Percentiles rank a stretch among this genome's conserved stretches.
Conservation (phyloP, 176 grass and related monocot genomes). For the Neostapfia colusana region DNA sequence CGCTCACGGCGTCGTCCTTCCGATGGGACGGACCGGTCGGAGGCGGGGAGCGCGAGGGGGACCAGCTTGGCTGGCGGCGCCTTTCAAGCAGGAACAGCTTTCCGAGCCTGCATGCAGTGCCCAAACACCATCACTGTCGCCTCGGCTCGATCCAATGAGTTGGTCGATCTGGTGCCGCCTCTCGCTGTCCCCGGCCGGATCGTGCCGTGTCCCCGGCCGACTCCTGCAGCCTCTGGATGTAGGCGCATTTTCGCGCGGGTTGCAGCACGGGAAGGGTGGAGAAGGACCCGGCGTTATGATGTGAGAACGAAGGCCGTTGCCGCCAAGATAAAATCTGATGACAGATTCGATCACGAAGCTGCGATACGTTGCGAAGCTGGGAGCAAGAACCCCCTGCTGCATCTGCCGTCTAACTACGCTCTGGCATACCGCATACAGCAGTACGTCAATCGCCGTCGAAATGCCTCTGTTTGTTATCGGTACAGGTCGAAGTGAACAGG, state of each 20-base stretch:
- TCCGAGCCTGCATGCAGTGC: conserved; percentile 12
- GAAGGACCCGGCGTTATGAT: conserved; percentile 9
- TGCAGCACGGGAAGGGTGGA: background rate
- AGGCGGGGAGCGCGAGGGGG: background rate
- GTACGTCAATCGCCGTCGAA: too few species aligned
- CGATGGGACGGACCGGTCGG: background rate
- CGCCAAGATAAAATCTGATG: background rate
- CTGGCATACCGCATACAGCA: too few species aligned
- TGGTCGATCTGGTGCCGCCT: background rate
- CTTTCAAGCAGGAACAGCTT: background rate
- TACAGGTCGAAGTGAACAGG: too few species aligned
- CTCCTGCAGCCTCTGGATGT: too few species aligned
- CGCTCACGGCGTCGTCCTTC: conserved; percentile 23
- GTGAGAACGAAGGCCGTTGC: background rate
- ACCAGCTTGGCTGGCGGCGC: background rate
- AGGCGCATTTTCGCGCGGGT: background rate
- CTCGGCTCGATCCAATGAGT: conserved; percentile 26
- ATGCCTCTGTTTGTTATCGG: too few species aligned
- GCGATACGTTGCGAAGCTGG: background rate
- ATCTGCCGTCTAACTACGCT: background rate
- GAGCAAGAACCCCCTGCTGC: background rate
- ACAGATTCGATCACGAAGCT: background rate
- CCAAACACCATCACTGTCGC: conserved; percentile 8
- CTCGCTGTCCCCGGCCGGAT: background rate
- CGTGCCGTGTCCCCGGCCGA: background rate